These are phyloP conservation scores for Pseudocercospora pini-densiflorae DNA, from an alignment of 2,329 filamentous ascomycete genomes.

Conservation along the genomic window DNA sequence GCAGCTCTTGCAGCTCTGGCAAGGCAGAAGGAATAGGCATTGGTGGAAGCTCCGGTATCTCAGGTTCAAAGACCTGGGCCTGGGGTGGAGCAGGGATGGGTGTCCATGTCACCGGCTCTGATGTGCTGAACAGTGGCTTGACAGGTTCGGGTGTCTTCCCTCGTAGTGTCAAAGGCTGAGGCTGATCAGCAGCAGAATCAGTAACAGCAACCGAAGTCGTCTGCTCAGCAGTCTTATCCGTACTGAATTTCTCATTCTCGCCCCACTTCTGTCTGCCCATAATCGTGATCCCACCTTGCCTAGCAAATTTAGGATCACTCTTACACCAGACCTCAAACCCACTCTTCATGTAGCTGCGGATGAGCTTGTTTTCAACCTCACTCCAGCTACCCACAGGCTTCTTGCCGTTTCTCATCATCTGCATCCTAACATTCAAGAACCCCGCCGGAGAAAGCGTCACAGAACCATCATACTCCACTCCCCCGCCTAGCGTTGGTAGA, in stretches of 20 bases:
- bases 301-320: neutral
- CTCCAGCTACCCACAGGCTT: neutral
- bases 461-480: neutral
- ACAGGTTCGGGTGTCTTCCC: neutral
- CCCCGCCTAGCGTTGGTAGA: neutral
- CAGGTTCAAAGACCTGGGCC: neutral
- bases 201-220: neutral
- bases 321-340: slow-evolving; percentile 9
- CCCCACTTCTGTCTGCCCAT: slow-evolving; percentile 1
- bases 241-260: neutral
- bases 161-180: neutral
- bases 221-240: neutral
- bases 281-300: slow-evolving; percentile 2
- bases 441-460: neutral
- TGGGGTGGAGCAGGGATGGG: neutral
- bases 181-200: too few species aligned
- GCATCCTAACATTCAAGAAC: neutral
- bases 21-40: neutral
- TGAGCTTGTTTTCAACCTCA: neutral
- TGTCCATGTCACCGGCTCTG: neutral
- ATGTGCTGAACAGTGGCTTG: too few species aligned
- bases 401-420: neutral
- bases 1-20: too few species aligned
- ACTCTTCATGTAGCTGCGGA: slow-evolving; percentile 4
- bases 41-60: neutral